These are phyloP conservation scores for Parastagonospora nodorum DNA, from an alignment of 2,329 filamentous ascomycete genomes.

Conservation along the genomic window DNA sequence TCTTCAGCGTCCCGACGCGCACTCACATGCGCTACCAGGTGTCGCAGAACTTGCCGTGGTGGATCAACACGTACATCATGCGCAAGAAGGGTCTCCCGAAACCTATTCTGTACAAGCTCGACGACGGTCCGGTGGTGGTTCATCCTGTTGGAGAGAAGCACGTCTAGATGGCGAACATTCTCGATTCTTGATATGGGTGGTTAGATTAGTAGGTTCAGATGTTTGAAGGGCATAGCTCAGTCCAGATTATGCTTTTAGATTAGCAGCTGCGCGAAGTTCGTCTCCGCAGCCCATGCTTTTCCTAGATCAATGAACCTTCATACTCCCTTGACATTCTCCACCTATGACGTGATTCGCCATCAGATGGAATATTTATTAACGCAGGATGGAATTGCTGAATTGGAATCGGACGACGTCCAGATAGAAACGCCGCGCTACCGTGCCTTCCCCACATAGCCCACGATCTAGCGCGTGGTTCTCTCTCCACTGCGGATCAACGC, in stretches of 20 bases:
- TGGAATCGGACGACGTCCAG: not conserved
- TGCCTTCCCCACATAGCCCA: not conserved
- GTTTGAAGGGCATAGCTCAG: no score
- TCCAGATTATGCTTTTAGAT: no score
- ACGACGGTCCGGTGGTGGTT: slow-evolving; percentile 21
- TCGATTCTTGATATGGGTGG: not conserved
- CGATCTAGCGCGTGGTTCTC: not conserved
- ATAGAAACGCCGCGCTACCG: not conserved
- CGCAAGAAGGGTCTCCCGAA: slow-evolving; percentile 42
- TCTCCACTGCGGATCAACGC: not conserved
- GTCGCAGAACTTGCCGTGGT: slow-evolving; percentile 49
- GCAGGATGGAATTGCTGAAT: not conserved
- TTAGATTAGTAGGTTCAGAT: not conserved
- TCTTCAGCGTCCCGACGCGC: slow-evolving; percentile 54
- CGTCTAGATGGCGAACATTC: slow-evolving; percentile 5
- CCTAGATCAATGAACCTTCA: no score
- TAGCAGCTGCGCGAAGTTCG: no score
- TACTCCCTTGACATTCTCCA: no score
- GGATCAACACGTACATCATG: slow-evolving; percentile 52
- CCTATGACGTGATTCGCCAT: not conserved
- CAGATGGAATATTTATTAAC: not conserved
- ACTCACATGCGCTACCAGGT: slow-evolving; percentile 46
- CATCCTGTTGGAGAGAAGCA: slow-evolving; percentile 23
- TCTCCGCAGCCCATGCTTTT: no score
- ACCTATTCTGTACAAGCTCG: slow-evolving; percentile 48